Evolutionary conservation across 169 alveolate genomes (phyloP), one percentile per base, ranked within the genome.

Genomic region (Perkinsus olseni): DNA sequence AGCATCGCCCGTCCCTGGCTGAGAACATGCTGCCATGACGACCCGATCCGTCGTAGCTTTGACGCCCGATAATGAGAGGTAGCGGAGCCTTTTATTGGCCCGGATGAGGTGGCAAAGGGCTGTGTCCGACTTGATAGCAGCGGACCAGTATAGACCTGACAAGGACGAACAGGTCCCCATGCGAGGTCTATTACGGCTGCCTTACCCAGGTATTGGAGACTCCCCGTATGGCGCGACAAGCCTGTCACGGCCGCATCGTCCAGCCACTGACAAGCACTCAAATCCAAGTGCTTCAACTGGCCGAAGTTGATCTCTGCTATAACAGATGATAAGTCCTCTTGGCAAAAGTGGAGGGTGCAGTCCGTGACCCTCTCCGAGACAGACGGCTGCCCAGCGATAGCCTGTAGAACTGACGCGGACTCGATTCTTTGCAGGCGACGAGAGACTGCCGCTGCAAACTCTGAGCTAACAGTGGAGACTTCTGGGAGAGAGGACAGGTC

Each of bases 261-360:
- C 82, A 62, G 82, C 82, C 82, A 62, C 82, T 62, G 82, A 24
- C 82, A 62, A 62, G 82, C 82, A 28, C 82, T 62, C 82, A 62
- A 62, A 62, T 62, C 82, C 37, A 62, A 28, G 34, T 62, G 82
- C 82, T 62, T 62, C 82, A 62, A 28, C 8, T 24, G 1, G 37
- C 17, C 82, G 31, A 62, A 24, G 36, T 24, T 62, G 31, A 62
- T 62, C 82, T 62, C 82, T 4, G 82, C 13, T 21, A 62, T 8
- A 4, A 62, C 31, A 13, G 82, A 62, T 0, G 82, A 62, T 13
- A 62, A 62, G 34, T 62, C 34, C 1, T 62, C 82, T 13, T 62
- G 82, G 31, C 82, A 62, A 24, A 62, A 62, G 34, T 62, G 82
- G 10, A 62, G 82, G 1, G 28, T 62, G 82, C 82, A 62, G 31